Conservation (phyloP, 1,284 basidiomycete genomes). For the Ceratobasidium sp. region DNA sequence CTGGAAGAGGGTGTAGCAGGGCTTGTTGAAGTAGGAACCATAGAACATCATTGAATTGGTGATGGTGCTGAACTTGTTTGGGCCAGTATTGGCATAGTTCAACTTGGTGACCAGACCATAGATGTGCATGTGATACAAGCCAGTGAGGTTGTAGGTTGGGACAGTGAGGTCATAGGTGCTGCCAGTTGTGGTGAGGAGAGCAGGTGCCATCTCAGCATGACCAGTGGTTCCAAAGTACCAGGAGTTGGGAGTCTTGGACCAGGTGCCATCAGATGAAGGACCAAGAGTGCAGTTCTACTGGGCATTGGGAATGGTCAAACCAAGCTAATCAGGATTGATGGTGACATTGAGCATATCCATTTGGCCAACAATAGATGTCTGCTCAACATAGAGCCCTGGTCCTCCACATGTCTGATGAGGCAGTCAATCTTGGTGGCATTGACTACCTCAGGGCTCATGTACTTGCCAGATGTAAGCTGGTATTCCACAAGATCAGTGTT, state of each 20-base stretch:
- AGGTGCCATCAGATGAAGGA: slow-evolving; percentile 59
- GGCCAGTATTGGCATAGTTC: slow-evolving; percentile 65
- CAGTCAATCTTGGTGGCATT: slow-evolving; percentile 8
- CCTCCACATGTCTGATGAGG: slow-evolving; percentile 1
- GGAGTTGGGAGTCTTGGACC: slow-evolving; percentile 87
- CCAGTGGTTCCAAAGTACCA: slow-evolving; percentile 88
- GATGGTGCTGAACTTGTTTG: slow-evolving; percentile 62
- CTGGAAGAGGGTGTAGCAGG: slow-evolving; percentile 64
- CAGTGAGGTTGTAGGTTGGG: slow-evolving; percentile 77
- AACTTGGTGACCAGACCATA: slow-evolving; percentile 61
- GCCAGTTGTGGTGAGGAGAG: slow-evolving; percentile 85
- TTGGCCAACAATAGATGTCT: slow-evolving; percentile 10
- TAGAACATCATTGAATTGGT: slow-evolving; percentile 58
- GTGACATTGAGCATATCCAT: slow-evolving; percentile 29
- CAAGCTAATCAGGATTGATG: slow-evolving; percentile 53
- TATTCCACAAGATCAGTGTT: slow-evolving; percentile 13
- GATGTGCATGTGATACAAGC: slow-evolving; percentile 68
- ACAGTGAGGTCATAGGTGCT: slow-evolving; percentile 76
- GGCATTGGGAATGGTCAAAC: slow-evolving; percentile 74
- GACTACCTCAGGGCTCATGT: not conserved
- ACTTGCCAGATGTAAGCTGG: not conserved
- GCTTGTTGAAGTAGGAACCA: slow-evolving; percentile 53
- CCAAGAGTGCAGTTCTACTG: slow-evolving; percentile 74
- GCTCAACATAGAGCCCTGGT: slow-evolving; percentile 8
- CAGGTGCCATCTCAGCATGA: slow-evolving; percentile 87